These are phyloP conservation scores for Fusarium sambucinum DNA, from an alignment of 2,329 filamentous ascomycete genomes.

Conservation along the genomic window DNA sequence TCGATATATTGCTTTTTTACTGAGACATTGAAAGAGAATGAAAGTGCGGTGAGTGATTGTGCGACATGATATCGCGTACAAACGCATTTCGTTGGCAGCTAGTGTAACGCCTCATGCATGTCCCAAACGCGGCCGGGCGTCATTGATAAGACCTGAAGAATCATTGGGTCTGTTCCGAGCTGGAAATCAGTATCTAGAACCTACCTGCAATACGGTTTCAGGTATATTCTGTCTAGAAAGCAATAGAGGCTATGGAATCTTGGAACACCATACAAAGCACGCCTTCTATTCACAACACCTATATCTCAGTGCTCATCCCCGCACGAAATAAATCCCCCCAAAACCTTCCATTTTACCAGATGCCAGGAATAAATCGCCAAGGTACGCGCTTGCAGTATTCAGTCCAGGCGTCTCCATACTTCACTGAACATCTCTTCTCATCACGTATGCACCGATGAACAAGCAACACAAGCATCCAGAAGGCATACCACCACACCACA, in stretches of 20 bases:
- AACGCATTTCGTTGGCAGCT: fast-evolving
- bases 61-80: not conserved
- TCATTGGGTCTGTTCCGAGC: not conserved
- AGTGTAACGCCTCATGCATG: not conserved
- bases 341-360: constrained; percentile 39
- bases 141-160: too few relatives aligned
- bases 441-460: constrained; percentile 60
- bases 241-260: not conserved
- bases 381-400: constrained; percentile 57
- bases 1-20: fast-evolving
- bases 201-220: not conserved
- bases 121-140: too few relatives aligned
- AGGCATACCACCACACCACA: constrained; percentile 59
- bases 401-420: constrained; percentile 60
- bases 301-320: not conserved
- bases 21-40: not conserved
- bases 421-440: constrained; percentile 58
- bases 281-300: not conserved
- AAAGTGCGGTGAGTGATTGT: not conserved
- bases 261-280: not conserved
- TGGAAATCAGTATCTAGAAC: not conserved
- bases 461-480: constrained; percentile 59
- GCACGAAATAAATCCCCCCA: not conserved
- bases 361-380: constrained; percentile 56
- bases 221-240: constrained; percentile 1